Conservation (phyloP, 1,284 basidiomycete genomes). For the Macrocybe sp. region DNA sequence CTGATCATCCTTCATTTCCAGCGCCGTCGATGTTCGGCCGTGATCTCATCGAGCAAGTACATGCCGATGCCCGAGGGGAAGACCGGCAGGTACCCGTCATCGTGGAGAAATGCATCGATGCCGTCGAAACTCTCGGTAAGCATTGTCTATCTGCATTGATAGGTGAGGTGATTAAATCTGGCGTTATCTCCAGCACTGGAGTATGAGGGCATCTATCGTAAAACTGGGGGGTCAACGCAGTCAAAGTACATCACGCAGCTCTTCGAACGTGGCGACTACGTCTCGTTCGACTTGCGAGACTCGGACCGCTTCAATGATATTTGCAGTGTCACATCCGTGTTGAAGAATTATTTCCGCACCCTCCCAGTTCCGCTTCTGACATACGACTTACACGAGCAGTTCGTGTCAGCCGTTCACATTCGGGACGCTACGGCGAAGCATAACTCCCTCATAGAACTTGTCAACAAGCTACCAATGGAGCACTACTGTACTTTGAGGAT, state of each 20-base stretch:
- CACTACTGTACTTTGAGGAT: constrained; percentile 84
- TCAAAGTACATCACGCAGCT: constrained; percentile 92
- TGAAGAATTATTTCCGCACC: constrained; percentile 95
- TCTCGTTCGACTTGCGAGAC: constrained; percentile 85
- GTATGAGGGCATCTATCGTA: constrained; percentile 96
- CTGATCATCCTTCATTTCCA: constrained; percentile 23
- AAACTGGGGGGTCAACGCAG: constrained; percentile 91
- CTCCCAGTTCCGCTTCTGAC: constrained; percentile 91
- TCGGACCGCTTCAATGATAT: constrained; percentile 94
- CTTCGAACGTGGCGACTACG: constrained; percentile 91
- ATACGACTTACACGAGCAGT: constrained; percentile 87
- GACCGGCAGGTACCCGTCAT: constrained; percentile 77
- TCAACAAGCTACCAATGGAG: constrained; percentile 77
- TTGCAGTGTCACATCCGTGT: constrained; percentile 91
- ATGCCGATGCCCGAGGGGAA: constrained; percentile 60
- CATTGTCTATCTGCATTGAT: background rate
- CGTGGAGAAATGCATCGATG: constrained; percentile 93
- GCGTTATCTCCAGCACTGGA: constrained; percentile 58
- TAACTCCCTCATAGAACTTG: constrained; percentile 60
- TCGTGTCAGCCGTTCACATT: constrained; percentile 72
- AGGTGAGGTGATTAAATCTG: background rate
- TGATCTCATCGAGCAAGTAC: constrained; percentile 80
- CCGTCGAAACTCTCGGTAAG: constrained; percentile 83
- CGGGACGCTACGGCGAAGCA: constrained; percentile 62
- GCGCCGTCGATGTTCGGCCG: constrained; percentile 91